Conservation (phyloP, 2,329 filamentous ascomycete genomes). For the Escovopsis sp. region DNA sequence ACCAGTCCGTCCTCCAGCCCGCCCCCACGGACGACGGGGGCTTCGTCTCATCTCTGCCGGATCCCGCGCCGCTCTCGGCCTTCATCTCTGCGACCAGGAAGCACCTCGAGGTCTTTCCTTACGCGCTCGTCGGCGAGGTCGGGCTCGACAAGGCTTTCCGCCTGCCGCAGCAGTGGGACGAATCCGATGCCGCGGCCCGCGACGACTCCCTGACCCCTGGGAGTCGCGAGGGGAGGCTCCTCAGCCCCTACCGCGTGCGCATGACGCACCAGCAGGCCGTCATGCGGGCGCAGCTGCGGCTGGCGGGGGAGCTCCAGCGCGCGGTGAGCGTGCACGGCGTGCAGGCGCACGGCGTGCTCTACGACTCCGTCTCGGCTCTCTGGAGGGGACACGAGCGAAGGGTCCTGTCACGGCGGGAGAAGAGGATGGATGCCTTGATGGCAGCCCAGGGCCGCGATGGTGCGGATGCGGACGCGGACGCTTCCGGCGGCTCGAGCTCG, state of each 20-base stretch:
- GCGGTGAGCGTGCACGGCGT: constrained; percentile 61
- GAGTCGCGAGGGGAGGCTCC: constrained; percentile 50
- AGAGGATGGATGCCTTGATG: constrained; percentile 28
- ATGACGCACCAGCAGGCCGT: constrained; percentile 55
- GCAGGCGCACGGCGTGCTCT: constrained; percentile 58
- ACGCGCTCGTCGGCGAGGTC: constrained; percentile 61
- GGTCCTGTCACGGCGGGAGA: constrained; percentile 45
- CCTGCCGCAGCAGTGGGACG: constrained; percentile 46
- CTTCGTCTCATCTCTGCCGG: constrained; percentile 38
- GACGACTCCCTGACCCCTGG: constrained; percentile 43
- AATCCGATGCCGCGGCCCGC: constrained; percentile 14
- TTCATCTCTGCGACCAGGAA: constrained; percentile 41
- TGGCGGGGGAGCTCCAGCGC: constrained; percentile 53
- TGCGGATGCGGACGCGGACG: constrained; percentile 14
- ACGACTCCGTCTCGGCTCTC: constrained; percentile 46
- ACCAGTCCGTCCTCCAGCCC: constrained; percentile 50
- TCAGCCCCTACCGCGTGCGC: constrained; percentile 54
- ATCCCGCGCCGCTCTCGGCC: constrained; percentile 42
- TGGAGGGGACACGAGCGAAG: constrained; percentile 59
- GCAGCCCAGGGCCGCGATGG: too few species aligned
- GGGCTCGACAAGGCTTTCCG: constrained; percentile 67
- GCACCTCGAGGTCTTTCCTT: constrained; percentile 41
- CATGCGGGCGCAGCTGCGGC: constrained; percentile 50
- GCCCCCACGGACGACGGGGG: constrained; percentile 27
- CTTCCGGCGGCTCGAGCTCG: constrained; percentile 10